A percentile compares a stretch with the other conserved stretches of the same genome.
phyloP scores from a whole-genome alignment of 2,329 filamentous ascomycete genomes.

The Diaporthe citriasiana region DNA sequence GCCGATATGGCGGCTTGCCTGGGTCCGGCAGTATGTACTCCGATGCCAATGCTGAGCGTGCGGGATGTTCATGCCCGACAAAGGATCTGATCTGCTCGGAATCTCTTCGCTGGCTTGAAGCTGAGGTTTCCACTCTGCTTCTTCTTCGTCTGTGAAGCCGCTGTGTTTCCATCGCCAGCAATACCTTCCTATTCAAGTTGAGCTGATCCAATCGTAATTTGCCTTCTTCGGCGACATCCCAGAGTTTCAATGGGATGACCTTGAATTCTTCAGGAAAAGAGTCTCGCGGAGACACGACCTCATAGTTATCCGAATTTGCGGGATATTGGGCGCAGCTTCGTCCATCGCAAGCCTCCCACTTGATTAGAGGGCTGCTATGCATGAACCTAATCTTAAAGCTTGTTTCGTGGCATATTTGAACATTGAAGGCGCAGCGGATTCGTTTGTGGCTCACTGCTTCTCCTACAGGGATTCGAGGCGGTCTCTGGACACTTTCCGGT shows the following conservation, averaged over 20 bases:
- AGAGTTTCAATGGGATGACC: neutral
- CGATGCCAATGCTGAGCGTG: neutral
- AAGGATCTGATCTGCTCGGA: neutral
- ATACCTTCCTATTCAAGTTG: neutral
- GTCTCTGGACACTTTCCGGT: neutral
- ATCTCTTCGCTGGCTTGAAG: neutral
- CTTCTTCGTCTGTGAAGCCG: neutral
- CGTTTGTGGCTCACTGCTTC: neutral
- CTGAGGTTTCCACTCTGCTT: neutral
- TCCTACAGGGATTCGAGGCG: neutral
- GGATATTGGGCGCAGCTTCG: neutral
- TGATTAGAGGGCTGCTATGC: neutral
- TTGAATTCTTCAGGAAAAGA: neutral
- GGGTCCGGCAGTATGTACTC: neutral
- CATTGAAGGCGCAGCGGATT: accelerated
- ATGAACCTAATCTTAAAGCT: neutral
- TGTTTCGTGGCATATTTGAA: neutral
- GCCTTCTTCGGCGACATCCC: neutral
- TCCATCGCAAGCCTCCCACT: neutral
- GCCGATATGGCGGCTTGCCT: neutral
- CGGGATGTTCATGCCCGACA: neutral
- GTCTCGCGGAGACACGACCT: neutral
- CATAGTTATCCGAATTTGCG: neutral
- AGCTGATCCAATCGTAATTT: neutral
- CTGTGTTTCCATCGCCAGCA: conserved; percentile 11